Base-by-base conservation (phyloP, 768 basidiomycete genomes). In the Serendipita sp. region DNA sequence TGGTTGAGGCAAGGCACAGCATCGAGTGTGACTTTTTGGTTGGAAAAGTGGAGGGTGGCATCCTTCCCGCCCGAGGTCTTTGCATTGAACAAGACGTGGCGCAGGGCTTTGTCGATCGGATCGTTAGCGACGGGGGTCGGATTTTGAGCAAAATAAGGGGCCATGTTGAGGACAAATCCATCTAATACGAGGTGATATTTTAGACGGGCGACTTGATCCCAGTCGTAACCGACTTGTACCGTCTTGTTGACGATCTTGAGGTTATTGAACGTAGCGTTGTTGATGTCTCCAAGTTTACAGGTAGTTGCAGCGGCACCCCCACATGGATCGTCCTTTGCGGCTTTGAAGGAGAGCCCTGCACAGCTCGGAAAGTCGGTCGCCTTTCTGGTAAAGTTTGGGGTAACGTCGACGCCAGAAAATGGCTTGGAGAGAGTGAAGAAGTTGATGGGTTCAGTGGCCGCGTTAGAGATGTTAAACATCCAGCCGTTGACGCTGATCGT, bases 161-260 rank as follows among this genome's bases (percentile, higher is more conserved):
- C 80, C 77, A 99, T 82, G 75, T 99, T 96, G 72, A 98, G 84
- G 52, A 99, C 96, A 44, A 85, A 83, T 36, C 96, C 96, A 69
- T 98, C 93, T 64, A 98, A 74, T 38, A 97, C 94, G 69, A 98
- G 76, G 76, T 88, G 94, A 70, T 86, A 82, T 44, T 77, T 67
- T 18, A 89, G 76, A n/a, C 69, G 71, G 0, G 86, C 80, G 30
- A 98, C 86, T 72, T 97, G 91, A 56, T 81, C 78, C 96, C 96
- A 99, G 63, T 85, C 83, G 72, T 95, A 98, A 3, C 96, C 96
- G 34, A 89, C 85, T 60, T 84, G 74, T 63, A 82, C 79, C 0
- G 76, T 74, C 4, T 90, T 90, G 70, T 86, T 83, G 44, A 77
- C 72, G 56, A 98, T 78, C 16, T 79, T 75, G 51, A 93, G 82